Base-by-base conservation (phyloP, 495 filamentous ascomycete genomes). In the Extremus antarcticus region DNA sequence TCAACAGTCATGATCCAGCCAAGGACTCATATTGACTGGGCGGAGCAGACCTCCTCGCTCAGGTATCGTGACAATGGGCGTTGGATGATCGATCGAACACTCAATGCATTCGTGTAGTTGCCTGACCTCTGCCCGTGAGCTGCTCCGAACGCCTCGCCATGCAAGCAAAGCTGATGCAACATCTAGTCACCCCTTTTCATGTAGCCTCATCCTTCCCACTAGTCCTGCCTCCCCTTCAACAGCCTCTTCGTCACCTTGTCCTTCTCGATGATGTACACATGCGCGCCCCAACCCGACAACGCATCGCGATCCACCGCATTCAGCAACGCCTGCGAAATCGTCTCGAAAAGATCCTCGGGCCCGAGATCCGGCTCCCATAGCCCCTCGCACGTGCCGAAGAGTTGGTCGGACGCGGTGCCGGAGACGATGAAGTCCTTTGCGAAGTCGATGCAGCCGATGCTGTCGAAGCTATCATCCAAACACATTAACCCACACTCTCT, bases 191-290 rank as follows among this genome's bases (percentile, higher is more conserved):
- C 45, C 23, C 45, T 2, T 20, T 22, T 50, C 45, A 20, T 41
- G 9, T n/a, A 32, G 3, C 21, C 20, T 24, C 25, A 40, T 15
- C 21, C 16, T 7, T 20, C 39, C 29, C 23, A 23, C 54, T 68
- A 84, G 66, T 86, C 82, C 68, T 86, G 82, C 68, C 82, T 74
- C 69, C 92, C 90, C 81, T 98, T 98, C 67, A 98, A 72, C 78
- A 97, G 78, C 66, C 92, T 78, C 84, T 98, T 95, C 65, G 91
- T 95, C 41, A 97, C 89, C 83, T 97, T 97, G 72, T 94, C 89
- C 78, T 97, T 98, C 79, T 97, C 94, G 71, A 98, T 92, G 62
- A 98, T 90, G 72, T 96, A 97, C 58, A 98, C 92, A 63, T 97
- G 88, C 32, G 92, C 92, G 66, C 92, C 92, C 92, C 92, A 98